These are phyloP conservation scores for Pugionium dolabratum DNA, from an alignment of 345 rosid species.

Conservation along the genomic window DNA sequence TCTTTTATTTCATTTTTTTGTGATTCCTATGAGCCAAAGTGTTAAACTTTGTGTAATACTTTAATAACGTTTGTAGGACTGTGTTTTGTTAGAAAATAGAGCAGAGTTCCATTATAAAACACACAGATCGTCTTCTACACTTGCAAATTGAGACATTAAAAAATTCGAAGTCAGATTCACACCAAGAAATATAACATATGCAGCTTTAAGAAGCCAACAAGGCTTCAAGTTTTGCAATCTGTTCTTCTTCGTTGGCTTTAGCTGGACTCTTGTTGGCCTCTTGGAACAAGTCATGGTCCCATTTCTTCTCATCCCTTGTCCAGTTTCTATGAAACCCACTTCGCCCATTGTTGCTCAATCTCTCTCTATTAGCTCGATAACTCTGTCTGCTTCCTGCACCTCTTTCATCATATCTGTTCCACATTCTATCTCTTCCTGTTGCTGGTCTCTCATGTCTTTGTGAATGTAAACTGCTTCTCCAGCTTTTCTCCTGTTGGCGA, in stretches of 20 bases:
- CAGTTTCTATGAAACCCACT: too few relatives aligned
- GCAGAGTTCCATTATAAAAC: constrained; percentile 31
- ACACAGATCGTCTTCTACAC: constrained; percentile 23
- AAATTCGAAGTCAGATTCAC: neutral
- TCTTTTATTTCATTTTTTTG: too few relatives aligned
- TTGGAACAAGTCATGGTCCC: constrained; percentile 84
- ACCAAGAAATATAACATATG: neutral
- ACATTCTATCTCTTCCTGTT: too few relatives aligned
- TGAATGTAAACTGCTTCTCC: too few relatives aligned
- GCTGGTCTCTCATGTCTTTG: too few relatives aligned
- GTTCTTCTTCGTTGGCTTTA: constrained; percentile 78
- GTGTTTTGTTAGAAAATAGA: neutral
- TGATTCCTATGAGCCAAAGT: too few relatives aligned
- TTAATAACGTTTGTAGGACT: neutral
- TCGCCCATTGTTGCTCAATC: too few relatives aligned
- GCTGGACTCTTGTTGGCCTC: constrained; percentile 76
- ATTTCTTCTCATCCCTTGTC: too few relatives aligned
- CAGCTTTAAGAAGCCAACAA: constrained; percentile 66
- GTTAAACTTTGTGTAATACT: too few relatives aligned
- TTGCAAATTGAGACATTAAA: constrained; percentile 18
- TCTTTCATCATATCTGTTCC: too few relatives aligned
- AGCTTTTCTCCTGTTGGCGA: constrained; percentile 54
- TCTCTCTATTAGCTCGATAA: too few relatives aligned
- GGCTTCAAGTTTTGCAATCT: constrained; percentile 85
- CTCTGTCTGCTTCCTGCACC: too few relatives aligned